Evolutionary conservation across 305 asterid genomes (phyloP), one percentile per base, ranked within the genome.

Genomic region (Fraxinus paxiana): DNA sequence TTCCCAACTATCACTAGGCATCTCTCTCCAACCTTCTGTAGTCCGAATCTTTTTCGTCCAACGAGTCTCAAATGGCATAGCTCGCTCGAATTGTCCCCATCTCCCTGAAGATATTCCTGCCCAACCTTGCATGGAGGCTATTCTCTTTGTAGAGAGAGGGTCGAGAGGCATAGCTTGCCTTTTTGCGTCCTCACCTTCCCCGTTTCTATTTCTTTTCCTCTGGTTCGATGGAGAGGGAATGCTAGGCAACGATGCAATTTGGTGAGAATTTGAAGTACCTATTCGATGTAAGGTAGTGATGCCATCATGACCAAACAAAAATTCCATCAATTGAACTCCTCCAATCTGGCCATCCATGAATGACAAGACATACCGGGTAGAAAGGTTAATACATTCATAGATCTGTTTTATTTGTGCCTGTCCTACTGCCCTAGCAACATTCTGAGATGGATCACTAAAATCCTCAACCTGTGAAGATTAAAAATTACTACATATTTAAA

Each of bases 371-470:
- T 83, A 61, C 28, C 43, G 76, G 37, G 91, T 85, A 1, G 98
- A 83, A 72, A 63, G 77, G 76, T 92, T 88, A 24, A 96, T 91
- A 80, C 96, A 92, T 86, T 87, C 92, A 69, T 92, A 87, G 26
- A 96, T 96, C 82, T 78, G 84, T 82, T 94, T 92, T 72, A 88
- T 91, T 85, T 92, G 93, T 51, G 84, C 65, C 83, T 77, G 84
- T 74, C 96, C 94, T 20, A 94, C 98, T 76, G 97, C 98, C 88
- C 99, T 88, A 31, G 99, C 88, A 10, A 92, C 97, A 80, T 96
- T 96, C 85, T 96, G 98, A 59, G 97, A 86, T 51, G 76, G 91
- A 54, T 94, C 97, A 0, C 92, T 92, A 77, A 95, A 94, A 92
- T 94, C 99, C 82, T 96, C 97, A 79, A 96, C 96, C 98, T 92